Evolutionary conservation across 108 stramenopile species (phyloP), one percentile per base, ranked within the genome.

Genomic region (Nitzschia sp.): DNA sequence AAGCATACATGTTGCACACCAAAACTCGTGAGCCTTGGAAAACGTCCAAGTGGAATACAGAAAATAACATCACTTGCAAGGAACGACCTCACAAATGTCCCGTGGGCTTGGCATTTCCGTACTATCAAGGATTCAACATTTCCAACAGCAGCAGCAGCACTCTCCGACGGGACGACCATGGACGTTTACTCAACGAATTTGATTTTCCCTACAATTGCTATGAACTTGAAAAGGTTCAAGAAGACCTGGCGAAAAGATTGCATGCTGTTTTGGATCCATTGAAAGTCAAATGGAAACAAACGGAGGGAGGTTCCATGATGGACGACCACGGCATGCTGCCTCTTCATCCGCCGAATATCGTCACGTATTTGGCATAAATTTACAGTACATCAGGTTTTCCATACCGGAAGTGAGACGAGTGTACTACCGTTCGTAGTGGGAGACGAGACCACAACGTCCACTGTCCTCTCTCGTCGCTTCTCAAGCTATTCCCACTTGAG

Each of bases 1-100:
- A 92, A 73, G 91, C 86, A n/a, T 73, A 83, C 44, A 88, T 92
- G 88, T 35, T 92, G 23, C 91, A 92, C 55, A 73, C 84, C 38
- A 92, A 92, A 50, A 86, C 88, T 6, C 62, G 67, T 74, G 65
- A 1, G n/a, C 71, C 71, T 16, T 3, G 17, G 11, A 27, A 15
- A 19, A 72, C 71, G 17, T 6, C 15, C 13, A 0, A 22, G 19
- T 72, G 71, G 71, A 36, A 54, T 4, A 23, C 45, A 1, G 44
- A 28, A 11, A 6, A 41, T 11, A 11, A 6, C 11, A 6, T 13
- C 38, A 41, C 6, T 41, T 41, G 38, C 13, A 6, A 60, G 69
- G 45, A 8, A 28, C 6, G 4, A 28, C 19, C 27, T 30, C 27
- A 44, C 17, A 59, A 60, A 22, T 70, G 69, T 38, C 69, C 69